These are phyloP conservation scores for Chlorella ohadii DNA, from an alignment of 139 green algal species.

Conservation along the genomic window DNA sequence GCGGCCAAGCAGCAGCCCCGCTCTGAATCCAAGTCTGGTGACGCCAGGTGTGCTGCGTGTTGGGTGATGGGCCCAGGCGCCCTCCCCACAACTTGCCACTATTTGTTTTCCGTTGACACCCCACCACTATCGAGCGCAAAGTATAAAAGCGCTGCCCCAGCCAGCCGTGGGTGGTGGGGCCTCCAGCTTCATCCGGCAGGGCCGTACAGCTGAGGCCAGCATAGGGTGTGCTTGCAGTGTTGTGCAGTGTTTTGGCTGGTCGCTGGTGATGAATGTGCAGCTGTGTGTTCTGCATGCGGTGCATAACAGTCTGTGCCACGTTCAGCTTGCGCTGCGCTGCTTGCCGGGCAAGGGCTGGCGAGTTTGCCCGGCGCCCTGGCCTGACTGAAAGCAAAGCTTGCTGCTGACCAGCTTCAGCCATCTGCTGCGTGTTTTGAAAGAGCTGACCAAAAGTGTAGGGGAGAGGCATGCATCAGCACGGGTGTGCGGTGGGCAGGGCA, in stretches of 20 bases:
- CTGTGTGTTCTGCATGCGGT: neutral
- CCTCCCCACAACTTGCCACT: neutral
- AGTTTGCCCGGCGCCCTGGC: too few species aligned
- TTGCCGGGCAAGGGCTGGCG: too few species aligned
- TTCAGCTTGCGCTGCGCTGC: too few species aligned
- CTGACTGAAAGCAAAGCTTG: too few species aligned
- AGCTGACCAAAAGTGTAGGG: neutral
- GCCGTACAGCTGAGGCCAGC: neutral
- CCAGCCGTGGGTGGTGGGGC: neutral
- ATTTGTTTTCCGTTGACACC: slow-evolving; percentile 25
- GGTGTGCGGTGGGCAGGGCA: neutral
- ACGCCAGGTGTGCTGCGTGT: slow-evolving; percentile 21
- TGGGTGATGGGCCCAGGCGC: neutral
- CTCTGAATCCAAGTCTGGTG: slow-evolving; percentile 1
- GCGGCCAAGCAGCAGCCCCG: neutral
- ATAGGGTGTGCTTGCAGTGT: neutral
- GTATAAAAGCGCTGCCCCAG: slow-evolving; percentile 13
- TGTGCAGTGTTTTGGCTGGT: too few species aligned
- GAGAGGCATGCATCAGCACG: neutral
- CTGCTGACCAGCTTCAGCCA: neutral
- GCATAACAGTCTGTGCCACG: too few species aligned
- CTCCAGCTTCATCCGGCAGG: neutral
- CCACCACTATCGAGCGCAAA: slow-evolving; percentile 9
- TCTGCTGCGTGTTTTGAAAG: neutral
- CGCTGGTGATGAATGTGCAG: neutral